phyloP scores from a whole-genome alignment of 768 basidiomycete genomes.

The Phallus indusiatus region DNA sequence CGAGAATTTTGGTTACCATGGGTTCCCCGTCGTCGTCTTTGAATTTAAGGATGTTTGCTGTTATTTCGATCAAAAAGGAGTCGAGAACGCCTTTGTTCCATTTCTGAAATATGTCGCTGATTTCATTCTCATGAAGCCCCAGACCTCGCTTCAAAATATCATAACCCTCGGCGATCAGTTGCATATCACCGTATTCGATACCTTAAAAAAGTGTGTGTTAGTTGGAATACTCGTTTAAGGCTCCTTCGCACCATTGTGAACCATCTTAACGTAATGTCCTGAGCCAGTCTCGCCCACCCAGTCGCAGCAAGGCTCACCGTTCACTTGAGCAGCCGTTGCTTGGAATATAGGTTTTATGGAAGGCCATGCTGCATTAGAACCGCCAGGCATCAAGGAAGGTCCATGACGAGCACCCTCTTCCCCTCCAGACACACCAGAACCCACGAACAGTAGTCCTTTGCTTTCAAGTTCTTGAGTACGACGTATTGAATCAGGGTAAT shows the following conservation, averaged over 20 bases:
- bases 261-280: constrained; percentile 99
- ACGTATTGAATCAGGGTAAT: constrained; percentile 97
- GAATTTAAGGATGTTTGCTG: constrained; percentile 92
- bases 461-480: constrained; percentile 86
- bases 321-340: constrained; percentile 88
- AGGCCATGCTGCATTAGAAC: constrained; percentile 89
- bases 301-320: constrained; percentile 97
- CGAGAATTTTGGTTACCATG: constrained; percentile 88
- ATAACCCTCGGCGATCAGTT: constrained; percentile 96
- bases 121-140: constrained; percentile 77
- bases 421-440: constrained; percentile 97
- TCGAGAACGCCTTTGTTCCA: constrained; percentile 99
- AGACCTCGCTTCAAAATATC: constrained; percentile 98
- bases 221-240: constrained; percentile 1
- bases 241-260: constrained; percentile 70
- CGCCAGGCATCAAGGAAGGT: constrained; percentile 99
- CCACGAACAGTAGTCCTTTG: constrained; percentile 95
- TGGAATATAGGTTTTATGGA: constrained; percentile 98
- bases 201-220: constrained; percentile 35
- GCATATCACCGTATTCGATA: constrained; percentile 99
- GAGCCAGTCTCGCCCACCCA: constrained; percentile 97
- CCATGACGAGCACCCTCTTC: constrained; percentile 98
- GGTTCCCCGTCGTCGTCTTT: constrained; percentile 93
- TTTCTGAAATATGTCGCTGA: constrained; percentile 84
- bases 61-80: constrained; percentile 99